Evolutionary conservation across 1,284 basidiomycete species (phyloP), one percentile per base, ranked within the genome.

Genomic region (Rhodotorula glutinis): DNA sequence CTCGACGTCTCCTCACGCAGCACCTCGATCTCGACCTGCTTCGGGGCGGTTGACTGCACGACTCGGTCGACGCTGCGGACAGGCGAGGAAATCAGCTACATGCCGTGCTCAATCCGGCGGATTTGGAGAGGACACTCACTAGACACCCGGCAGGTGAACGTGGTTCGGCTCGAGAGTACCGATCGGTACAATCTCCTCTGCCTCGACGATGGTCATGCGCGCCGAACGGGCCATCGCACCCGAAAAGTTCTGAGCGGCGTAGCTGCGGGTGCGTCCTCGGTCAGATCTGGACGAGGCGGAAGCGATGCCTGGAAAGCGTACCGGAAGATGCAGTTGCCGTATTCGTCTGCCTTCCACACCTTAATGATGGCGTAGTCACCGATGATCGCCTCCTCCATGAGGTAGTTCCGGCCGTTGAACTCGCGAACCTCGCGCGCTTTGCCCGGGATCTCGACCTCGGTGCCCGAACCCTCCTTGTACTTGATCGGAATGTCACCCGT

Each of bases 271-370:
- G 29, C 53, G 17, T 9, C 43, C 19, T 25, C 21, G 52, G 30
- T 8, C 14, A 10, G 25, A 9, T 41, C 29, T 19, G 27, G 13
- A 38, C 10, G 59, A 58, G 33, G 11, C 53, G 58, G 55, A 33
- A 14, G 4, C 2, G 1, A n/a, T 21, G 19, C 30, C 25, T 2
- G 11, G 27, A 13, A 5, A 87, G 60, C 73, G 51, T 62, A 77
- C 73, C 79, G 70, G 77, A 81, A 81, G 5, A 79, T 68, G 61
- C 79, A 79, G 72, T 81, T 81, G 27, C 80, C 80, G 55, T 78
- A 77, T 78, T 92, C 91, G 77, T 98, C 95, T 19, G 88, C 94
- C 80, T 96, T 97, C 92, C 92, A 96, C 11, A 92, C 95, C 66
- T 88, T 84, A 55, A 98, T 82, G 77, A 98, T 88, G 30, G 93